Evolutionary conservation across 805 yeast genomes (phyloP), one percentile per base, ranked within the genome.

Genomic region (Saturnispora quitensis): DNA sequence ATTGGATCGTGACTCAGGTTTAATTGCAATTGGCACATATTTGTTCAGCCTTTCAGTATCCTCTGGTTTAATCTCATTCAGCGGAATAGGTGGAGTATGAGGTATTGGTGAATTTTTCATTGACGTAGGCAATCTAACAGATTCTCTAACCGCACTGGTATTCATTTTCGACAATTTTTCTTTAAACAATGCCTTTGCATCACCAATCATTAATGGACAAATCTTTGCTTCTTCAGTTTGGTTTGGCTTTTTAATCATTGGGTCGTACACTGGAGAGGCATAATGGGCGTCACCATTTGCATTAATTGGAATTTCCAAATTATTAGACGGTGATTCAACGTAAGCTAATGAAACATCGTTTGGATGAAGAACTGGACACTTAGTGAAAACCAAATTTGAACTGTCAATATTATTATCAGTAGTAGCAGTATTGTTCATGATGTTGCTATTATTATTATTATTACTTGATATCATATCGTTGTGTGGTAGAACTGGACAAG

Each of bases 201-300:
- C 76, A 45, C 75, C 75, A 43, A 72, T 67, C 76, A 73, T 73
- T 55, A 73, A 55, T 1, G 77, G 77, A 53, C 76, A 73, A 5
- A 72, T 74, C 53, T 69, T 71, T 2, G 68, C 68, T 31, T 68
- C 72, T 27, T 61, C 66, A 3, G 58, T 53, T 50, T 54, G 69
- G 51, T 61, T 67, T 12, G 15, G 25, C 34, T 33, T 20, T 25
- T 27, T 25, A 13, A 18, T 38, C 13, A 38, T 24, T 18, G 6
- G 45, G 18, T 46, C 54, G 25, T 34, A 45, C 13, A 50, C 40
- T 38, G 42, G 42, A 12, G 43, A 40, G 12, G 34, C 34, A 24
- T n/a, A 15, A 13, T 35, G 15, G 9, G 40, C 42, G 25, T 47
- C 44, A 15, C 45, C 50, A 20, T 40, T 42, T 12, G 44, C 36